Base-by-base conservation (phyloP, 106 monocot genomes). In the Allium cepa region DNA sequence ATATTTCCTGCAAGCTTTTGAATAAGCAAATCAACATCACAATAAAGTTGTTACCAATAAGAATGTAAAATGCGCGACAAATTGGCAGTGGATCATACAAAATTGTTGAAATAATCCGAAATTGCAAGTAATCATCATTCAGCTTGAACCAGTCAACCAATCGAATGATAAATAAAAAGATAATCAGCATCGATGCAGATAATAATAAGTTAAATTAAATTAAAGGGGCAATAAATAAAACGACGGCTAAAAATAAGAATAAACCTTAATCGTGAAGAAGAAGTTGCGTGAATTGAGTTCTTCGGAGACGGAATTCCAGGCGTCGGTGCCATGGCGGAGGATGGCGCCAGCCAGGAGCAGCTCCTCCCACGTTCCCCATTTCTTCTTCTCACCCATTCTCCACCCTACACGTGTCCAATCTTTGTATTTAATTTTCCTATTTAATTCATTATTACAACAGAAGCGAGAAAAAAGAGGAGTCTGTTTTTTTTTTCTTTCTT, bases 281-380 rank as follows among this genome's bases (percentile, higher is more conserved):
- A 57, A 50, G 53, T 70, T 62, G 11, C 75, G 66, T 15, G 59
- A 16, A n/a, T 47, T 67, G 61, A 78, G 56, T 66, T 78, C 82
- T 66, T 51, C 67, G 66, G 78, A 70, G 74, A 78, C 75, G 66
- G 61, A 53, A 50, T 22, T 56, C 82, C 78, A 78, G 4, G 68
- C 73, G 51, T 61, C 64, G 65, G 68, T 59, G n/a, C 81, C 81
- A 52, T 82, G 81, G 64, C 81, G 81, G 81, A 82, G 69, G 47
- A 82, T 77, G 63, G 81, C 81, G 51, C 81, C 69, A 2, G 73
- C 81, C 48, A 82, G 68, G 8, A 82, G 47, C 69, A 77, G 69
- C 73, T 82, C 81, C 77, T 82, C 81, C 81, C 81, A 82, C 68
- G 77, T 73, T 50, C 81, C 81, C 81, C 81, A 82, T 58, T 56